Percentiles rank a stretch among this genome's conserved stretches.
These are phyloP conservation scores for Yamadazyma siamensis DNA, from an alignment of 1,139 yeast species.

Conservation along the genomic window DNA sequence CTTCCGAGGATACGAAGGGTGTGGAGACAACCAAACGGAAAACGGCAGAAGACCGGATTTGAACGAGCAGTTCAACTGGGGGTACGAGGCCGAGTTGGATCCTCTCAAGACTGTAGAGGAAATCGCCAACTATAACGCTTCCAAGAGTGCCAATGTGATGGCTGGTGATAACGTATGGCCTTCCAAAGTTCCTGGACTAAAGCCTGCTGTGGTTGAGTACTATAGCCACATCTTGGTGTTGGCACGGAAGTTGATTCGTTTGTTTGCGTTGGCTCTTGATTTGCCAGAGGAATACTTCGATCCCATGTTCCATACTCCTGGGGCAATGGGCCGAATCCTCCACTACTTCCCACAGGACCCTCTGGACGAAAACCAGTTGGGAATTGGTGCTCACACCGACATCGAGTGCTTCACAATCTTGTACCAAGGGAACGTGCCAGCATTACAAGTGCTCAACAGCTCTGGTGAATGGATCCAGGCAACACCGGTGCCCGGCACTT, in stretches of 20 bases:
- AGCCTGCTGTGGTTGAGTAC: slow-evolving; percentile 9
- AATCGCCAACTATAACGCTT: slow-evolving; percentile 7
- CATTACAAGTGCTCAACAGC: slow-evolving; percentile 12
- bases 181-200: slow-evolving; percentile 8
- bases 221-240: slow-evolving; percentile 10
- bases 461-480: slow-evolving; percentile 15
- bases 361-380: slow-evolving; percentile 10
- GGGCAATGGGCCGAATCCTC: slow-evolving; percentile 15
- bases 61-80: slow-evolving; percentile 16
- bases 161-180: slow-evolving; percentile 16
- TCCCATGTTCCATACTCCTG: slow-evolving; percentile 12
- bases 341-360: slow-evolving; percentile 14
- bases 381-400: slow-evolving; percentile 16
- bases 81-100: slow-evolving; percentile 14
- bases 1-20: slow-evolving; percentile 15
- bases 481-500: slow-evolving; percentile 11
- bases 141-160: slow-evolving; percentile 10
- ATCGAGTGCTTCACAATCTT: slow-evolving; percentile 15
- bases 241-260: slow-evolving; percentile 11
- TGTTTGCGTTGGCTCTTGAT: slow-evolving; percentile 13
- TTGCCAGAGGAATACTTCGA: slow-evolving; percentile 13
- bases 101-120: slow-evolving; percentile 11
- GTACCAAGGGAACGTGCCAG: slow-evolving; percentile 14
- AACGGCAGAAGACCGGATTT: slow-evolving; percentile 13
- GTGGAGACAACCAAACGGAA: slow-evolving; percentile 15